phyloP scores from a whole-genome alignment of 1,284 basidiomycete species.

The Heterobasidion occidentale region DNA sequence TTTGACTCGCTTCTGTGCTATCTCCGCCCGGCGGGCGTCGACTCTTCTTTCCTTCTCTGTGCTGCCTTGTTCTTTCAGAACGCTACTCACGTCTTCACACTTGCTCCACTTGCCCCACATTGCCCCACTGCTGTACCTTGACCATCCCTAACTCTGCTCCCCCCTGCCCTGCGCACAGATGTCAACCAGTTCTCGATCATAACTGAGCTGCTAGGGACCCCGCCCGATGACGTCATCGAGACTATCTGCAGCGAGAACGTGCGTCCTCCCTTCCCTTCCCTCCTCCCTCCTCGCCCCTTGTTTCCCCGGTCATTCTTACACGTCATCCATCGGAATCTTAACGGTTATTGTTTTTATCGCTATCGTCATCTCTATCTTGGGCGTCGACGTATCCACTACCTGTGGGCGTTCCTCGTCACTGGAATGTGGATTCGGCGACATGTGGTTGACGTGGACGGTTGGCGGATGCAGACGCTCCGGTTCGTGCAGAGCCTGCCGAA shows the following conservation, averaged over 20 bases:
- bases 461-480: conserved; percentile 75
- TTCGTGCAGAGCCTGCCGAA: conserved; percentile 98
- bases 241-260: conserved; percentile 99
- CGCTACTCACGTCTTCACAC: conserved; percentile 3
- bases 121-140: neutral
- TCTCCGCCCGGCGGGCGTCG: no score
- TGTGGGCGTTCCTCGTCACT: no score
- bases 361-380: neutral
- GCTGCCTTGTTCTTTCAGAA: neutral
- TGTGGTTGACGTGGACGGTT: neutral
- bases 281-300: neutral
- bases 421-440: no score
- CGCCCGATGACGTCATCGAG: conserved; percentile 98
- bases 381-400: no score
- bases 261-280: conserved; percentile 18
- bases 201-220: conserved; percentile 95
- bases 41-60: neutral
- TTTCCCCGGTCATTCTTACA: neutral
- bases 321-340: neutral
- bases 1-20: no score
- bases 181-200: conserved; percentile 99
- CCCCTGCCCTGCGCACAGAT: conserved; percentile 40
- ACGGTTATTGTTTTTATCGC: neutral
- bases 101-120: neutral
- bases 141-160: neutral